Conservation (phyloP, 345 rosid genomes). For the Rhizophora mangle region DNA sequence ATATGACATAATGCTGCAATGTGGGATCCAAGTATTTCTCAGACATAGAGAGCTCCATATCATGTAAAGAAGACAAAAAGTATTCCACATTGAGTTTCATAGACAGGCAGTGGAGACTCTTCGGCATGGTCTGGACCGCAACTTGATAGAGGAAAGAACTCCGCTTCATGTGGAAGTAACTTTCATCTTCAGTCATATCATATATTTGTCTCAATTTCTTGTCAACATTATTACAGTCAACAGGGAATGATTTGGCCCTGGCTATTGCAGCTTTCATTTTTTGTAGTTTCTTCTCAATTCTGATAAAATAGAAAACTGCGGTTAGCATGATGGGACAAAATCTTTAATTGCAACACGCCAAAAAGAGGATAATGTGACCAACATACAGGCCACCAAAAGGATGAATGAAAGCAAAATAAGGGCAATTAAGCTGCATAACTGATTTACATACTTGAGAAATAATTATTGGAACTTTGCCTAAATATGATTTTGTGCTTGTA, state of each 20-base stretch:
- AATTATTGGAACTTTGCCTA: too few species aligned
- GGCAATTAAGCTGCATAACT: not conserved
- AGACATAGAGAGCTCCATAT: slow-evolving; percentile 38
- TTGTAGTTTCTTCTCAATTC: slow-evolving; percentile 60
- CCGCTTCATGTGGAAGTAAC: slow-evolving; percentile 81
- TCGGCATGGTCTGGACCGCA: slow-evolving; percentile 33
- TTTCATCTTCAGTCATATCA: slow-evolving; percentile 89
- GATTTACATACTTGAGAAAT: not conserved
- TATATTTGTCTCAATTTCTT: slow-evolving; percentile 88
- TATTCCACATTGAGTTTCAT: slow-evolving; percentile 32
- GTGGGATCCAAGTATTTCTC: slow-evolving; percentile 43
- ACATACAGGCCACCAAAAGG: not conserved
- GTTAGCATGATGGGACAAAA: slow-evolving; percentile 10
- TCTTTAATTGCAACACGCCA: too few species aligned
- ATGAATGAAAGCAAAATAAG: too few species aligned
- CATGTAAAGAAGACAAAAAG: slow-evolving; percentile 33
- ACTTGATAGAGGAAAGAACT: slow-evolving; percentile 58
- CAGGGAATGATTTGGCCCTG: slow-evolving; percentile 62
- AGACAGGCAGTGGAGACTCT: slow-evolving; percentile 33
- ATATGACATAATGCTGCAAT: slow-evolving; percentile 25
- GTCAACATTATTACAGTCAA: slow-evolving; percentile 85
- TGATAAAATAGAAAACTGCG: slow-evolving; percentile 29
- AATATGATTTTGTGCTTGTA: too few species aligned
- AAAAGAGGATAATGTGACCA: too few species aligned
- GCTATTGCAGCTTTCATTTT: slow-evolving; percentile 67